Percentiles rank a stretch among this genome's conserved stretches.
Conservation (phyloP, 2,329 filamentous ascomycete genomes). For the Neofusicoccum ribis region DNA sequence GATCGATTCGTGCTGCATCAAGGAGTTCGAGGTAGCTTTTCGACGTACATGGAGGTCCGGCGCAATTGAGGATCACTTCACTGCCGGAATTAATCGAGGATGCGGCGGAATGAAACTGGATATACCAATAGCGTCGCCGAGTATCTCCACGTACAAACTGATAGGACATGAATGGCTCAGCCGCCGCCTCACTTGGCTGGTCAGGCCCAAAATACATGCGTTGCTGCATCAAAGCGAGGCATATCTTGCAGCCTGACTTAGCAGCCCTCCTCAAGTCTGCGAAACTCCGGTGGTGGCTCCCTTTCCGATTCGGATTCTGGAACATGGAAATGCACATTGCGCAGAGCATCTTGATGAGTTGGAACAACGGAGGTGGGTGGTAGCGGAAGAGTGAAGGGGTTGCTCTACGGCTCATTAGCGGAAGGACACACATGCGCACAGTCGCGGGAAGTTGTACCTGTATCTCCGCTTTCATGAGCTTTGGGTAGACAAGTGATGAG, state of each 20-base stretch:
- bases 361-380: too few species aligned
- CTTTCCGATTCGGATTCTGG: not conserved
- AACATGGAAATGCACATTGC: not conserved
- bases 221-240: not conserved
- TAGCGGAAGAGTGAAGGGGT: too few species aligned
- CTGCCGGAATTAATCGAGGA: not conserved
- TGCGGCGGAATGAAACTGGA: not conserved
- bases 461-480: too few species aligned
- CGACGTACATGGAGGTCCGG: not conserved
- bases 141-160: too few species aligned
- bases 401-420: too few species aligned
- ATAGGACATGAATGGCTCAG: not conserved
- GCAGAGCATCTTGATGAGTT: not conserved
- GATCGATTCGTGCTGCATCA: not conserved
- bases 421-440: too few species aligned
- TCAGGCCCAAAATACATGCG: not conserved
- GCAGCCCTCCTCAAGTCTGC: not conserved
- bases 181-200: not conserved
- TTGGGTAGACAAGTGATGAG: too few species aligned
- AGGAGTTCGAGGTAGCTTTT: not conserved
- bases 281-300: not conserved
- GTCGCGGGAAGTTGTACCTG: too few species aligned
- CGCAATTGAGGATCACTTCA: not conserved
- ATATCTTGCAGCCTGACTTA: not conserved
- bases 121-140: not conserved